Percentiles rank a stretch among this genome's conserved stretches.
These are phyloP conservation scores for Trichophyton equinum DNA, from an alignment of 2,329 filamentous ascomycete species.

Conservation along the genomic window DNA sequence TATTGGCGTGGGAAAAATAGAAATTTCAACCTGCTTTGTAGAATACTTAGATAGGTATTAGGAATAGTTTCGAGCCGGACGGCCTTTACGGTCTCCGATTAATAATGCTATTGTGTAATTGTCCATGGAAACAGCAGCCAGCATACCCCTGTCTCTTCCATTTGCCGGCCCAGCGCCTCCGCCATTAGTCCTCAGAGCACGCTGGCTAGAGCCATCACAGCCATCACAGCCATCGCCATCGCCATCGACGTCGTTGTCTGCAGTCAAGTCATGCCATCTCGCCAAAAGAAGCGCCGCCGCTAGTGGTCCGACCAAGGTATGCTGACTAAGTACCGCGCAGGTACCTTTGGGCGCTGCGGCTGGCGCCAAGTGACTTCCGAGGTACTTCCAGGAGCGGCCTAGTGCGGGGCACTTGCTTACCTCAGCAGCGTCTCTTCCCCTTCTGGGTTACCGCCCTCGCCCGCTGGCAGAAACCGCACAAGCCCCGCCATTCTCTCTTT, in stretches of 20 bases:
- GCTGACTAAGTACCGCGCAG: background rate
- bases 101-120: background rate
- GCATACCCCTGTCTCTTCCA: background rate
- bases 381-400: background rate
- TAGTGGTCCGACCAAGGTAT: background rate
- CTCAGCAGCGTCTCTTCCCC: constrained; percentile 1
- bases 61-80: background rate
- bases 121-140: background rate
- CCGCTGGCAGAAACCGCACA: constrained; percentile 12
- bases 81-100: background rate
- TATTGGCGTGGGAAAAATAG: background rate
- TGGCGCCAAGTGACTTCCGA: background rate
- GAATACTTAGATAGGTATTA: too few species aligned
- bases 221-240: background rate
- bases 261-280: too few species aligned
- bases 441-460: constrained; percentile 5
- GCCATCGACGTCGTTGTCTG: background rate
- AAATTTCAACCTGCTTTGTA: background rate
- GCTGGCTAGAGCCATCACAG: background rate
- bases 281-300: background rate
- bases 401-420: constrained; percentile 7
- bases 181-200: background rate
- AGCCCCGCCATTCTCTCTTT: constrained; percentile 15
- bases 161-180: background rate
- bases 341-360: background rate